Conservation (phyloP, 495 filamentous ascomycete species). For the Peziza echinospora region DNA sequence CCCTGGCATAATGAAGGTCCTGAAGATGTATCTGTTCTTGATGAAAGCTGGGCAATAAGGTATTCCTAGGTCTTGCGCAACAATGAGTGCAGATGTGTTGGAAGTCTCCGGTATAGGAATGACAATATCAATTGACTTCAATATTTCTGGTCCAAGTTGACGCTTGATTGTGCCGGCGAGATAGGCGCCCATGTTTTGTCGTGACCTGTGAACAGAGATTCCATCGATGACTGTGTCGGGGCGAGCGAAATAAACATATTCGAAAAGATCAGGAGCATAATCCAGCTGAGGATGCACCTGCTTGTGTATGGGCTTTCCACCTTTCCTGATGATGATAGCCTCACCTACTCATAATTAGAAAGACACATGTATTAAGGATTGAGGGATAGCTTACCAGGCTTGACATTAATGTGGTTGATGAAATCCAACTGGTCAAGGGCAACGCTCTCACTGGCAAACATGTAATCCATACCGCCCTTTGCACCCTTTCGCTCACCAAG, state of each 20-base stretch:
- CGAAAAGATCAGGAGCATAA: constrained; percentile 89
- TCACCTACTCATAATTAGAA: constrained; percentile 27
- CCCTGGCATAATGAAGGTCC: constrained; percentile 87
- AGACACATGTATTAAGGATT: not conserved
- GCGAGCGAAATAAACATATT: constrained; percentile 69
- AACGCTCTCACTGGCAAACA: constrained; percentile 94
- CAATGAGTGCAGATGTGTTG: constrained; percentile 61
- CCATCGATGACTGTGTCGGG: constrained; percentile 85
- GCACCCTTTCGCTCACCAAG: constrained; percentile 50
- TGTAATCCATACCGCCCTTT: constrained; percentile 62
- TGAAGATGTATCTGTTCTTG: constrained; percentile 91
- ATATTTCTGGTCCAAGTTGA: constrained; percentile 46
- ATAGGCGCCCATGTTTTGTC: constrained; percentile 81
- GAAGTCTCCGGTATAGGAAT: constrained; percentile 78
- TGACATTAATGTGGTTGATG: constrained; percentile 55
- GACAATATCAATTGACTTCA: constrained; percentile 76
- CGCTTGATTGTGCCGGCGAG: constrained; percentile 58
- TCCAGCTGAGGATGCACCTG: constrained; percentile 49
- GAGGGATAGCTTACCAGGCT: constrained; percentile 31
- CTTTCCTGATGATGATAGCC: constrained; percentile 85
- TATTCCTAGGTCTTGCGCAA: constrained; percentile 55
- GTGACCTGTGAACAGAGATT: constrained; percentile 70
- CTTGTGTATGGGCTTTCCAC: constrained; percentile 47
- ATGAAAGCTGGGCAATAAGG: constrained; percentile 72
- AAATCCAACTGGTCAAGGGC: constrained; percentile 78